A percentile compares a stretch with the other conserved stretches of the same genome.
These are phyloP conservation scores for Mycena albidolilacea DNA, from an alignment of 768 basidiomycete species.

Conservation along the genomic window DNA sequence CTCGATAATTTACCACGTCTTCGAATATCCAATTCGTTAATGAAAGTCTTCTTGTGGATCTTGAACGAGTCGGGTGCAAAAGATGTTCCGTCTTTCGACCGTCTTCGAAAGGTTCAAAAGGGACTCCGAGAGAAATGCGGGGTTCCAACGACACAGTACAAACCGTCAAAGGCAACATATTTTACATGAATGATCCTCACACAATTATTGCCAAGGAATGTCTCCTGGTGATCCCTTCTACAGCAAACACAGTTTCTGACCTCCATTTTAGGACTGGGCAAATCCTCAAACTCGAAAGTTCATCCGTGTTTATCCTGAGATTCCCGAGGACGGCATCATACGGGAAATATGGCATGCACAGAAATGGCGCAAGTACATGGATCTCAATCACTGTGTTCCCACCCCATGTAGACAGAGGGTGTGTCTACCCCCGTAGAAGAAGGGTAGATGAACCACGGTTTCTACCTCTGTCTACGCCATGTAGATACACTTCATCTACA, in stretches of 20 bases:
- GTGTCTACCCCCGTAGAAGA: too few species aligned
- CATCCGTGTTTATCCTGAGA: constrained; percentile 20
- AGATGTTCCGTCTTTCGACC: constrained; percentile 26
- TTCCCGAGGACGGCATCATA: constrained; percentile 11
- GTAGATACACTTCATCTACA: too few species aligned
- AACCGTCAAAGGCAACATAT: constrained; percentile 15
- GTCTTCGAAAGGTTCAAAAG: constrained; percentile 7
- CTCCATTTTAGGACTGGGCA: constrained; percentile 2
- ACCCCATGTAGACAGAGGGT: too few species aligned
- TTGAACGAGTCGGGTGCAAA: constrained; percentile 1
- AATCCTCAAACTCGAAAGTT: constrained; percentile 11
- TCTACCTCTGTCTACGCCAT: too few species aligned
- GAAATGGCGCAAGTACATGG: constrained; percentile 20
- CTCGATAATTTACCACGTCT: constrained; percentile 25
- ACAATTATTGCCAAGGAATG: constrained; percentile 16
- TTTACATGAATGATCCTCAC: constrained; percentile 29
- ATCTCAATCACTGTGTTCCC: not conserved
- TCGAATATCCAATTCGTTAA: constrained; percentile 19
- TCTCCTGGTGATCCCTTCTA: too few species aligned
- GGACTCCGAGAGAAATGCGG: constrained; percentile 4
- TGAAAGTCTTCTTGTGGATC: constrained; percentile 23
- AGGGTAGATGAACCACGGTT: too few species aligned
- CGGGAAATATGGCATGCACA: not conserved
- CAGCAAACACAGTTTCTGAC: not conserved
- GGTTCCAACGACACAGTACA: not conserved